Base-by-base conservation (phyloP, 495 filamentous ascomycete species). In the Hapsidospora chrysogenum region DNA sequence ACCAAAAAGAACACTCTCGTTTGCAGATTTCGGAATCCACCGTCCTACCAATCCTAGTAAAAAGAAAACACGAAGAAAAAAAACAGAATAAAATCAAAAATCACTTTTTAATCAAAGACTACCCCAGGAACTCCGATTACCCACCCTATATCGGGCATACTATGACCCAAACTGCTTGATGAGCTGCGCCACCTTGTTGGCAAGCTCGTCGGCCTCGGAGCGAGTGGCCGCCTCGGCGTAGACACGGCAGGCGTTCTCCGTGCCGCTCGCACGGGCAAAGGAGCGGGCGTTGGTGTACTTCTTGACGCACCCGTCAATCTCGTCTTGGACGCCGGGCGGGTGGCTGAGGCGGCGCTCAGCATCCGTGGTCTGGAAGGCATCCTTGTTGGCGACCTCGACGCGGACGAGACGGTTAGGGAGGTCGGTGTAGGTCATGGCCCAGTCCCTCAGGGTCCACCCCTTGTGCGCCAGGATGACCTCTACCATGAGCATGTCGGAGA, bases 381-480 rank as follows among this genome's bases (percentile, higher is more conserved):
- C 79, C 43, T 92, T 79, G 56, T 96, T 77, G 25, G 61, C 66
- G 37, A 96, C 89, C 51, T 87, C 80, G 40, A 96, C 83, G 17
- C 86, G 80, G 20, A 85, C 79, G 6, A 97, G 76, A n/a, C 85
- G 73, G 51, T 94, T 96, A 27, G 89, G 89, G 2, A 96, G 75
- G 50, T 97, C 89, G n/a, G 70, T 77, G 61, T 97, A 97, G 3
- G 85, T 96, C 35, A 70, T 66, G 39, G 85, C 75, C 89, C 89
- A 97, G 51, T 96, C 85, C 42, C 78, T 72, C 29, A 83, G 76
- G 15, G 69, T 73, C 87, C 86, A 97, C 44, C 66, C 64, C 63
- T 94, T 96, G 68, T 96, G 86, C 5, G 92, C 85, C 17, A 97
- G 74, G 48, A 95, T 87, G 15, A 85, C 78, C 56, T 97, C 89